Conservation (phyloP, 306 rosid species). For the Cicer pinnatifidum region DNA sequence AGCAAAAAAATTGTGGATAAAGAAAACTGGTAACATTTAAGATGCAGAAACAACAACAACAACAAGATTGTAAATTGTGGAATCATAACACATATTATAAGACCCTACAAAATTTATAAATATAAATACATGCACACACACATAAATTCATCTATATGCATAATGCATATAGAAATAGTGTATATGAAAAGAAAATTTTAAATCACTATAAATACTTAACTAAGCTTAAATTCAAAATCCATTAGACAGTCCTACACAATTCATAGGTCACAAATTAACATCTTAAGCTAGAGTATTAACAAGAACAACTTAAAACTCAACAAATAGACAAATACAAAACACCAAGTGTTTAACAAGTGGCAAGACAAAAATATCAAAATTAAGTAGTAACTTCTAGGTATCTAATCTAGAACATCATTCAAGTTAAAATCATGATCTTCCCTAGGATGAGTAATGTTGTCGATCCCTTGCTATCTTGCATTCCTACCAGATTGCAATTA, state of each 20-base stretch:
- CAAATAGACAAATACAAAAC: neutral
- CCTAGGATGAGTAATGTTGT: neutral
- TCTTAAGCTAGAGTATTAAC: neutral
- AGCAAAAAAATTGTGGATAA: neutral
- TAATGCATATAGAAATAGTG: neutral
- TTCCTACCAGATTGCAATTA: neutral
- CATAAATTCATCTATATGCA: no score
- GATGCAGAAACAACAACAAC: neutral
- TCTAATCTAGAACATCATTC: neutral
- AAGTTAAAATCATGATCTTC: conserved; percentile 3
- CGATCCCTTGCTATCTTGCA: neutral
- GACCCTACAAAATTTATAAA: neutral
- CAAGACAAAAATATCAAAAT: neutral
- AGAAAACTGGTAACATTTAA: neutral
- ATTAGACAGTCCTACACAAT: neutral
- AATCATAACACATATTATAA: neutral
- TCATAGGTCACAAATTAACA: neutral
- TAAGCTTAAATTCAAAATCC: neutral
- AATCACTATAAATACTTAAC: neutral
- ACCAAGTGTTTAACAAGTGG: neutral
- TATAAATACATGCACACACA: no score
- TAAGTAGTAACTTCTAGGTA: neutral
- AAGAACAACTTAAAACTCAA: neutral
- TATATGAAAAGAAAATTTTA: neutral
- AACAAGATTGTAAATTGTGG: neutral